Evolutionary conservation across 2,329 filamentous ascomycete species (phyloP).

Genomic region (Xylaria sp.): DNA sequence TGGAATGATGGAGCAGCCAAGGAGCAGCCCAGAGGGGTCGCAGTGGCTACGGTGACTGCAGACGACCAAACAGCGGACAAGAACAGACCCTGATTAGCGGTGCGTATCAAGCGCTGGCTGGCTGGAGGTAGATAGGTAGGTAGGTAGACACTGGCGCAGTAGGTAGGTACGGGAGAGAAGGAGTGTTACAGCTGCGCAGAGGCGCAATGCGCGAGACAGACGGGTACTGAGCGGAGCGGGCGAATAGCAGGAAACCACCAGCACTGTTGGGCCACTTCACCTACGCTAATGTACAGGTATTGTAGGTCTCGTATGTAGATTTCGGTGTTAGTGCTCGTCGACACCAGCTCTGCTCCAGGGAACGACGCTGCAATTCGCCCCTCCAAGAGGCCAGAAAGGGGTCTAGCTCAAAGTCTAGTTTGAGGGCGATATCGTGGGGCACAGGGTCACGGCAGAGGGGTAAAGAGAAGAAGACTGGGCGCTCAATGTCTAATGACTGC

Average conservation of each 20-base stretch:
- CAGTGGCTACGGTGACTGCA: conserved; percentile 32
- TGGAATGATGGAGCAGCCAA: conserved; percentile 27
- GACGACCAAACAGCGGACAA: conserved; percentile 39
- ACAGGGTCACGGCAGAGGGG: conserved; percentile 26
- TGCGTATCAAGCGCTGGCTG: conserved; percentile 30
- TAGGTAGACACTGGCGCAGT: not conserved
- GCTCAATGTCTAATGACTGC: not conserved
- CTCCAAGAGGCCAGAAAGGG: conserved; percentile 16
- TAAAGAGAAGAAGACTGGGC: conserved; percentile 5
- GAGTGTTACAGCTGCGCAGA: conserved; percentile 18
- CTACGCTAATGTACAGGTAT: not conserved
- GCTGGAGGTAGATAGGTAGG: not conserved
- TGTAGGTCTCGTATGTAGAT: not conserved
- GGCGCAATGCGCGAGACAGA: conserved; percentile 25
- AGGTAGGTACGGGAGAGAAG: not conserved
- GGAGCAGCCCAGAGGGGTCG: conserved; percentile 34
- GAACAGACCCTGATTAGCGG: conserved; percentile 31
- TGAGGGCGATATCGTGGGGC: conserved; percentile 35
- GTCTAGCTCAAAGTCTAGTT: conserved; percentile 27
- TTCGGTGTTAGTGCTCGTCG: conserved; percentile 19
- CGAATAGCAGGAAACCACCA: conserved; percentile 5
- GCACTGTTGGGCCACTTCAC: conserved; percentile 6
- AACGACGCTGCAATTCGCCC: conserved; percentile 9
- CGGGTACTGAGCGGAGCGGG: not conserved
- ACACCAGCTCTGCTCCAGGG: conserved; percentile 11